Evolutionary conservation across 768 basidiomycete genomes (phyloP).

Genomic region (Krasilnikovozyma curviuscula): DNA sequence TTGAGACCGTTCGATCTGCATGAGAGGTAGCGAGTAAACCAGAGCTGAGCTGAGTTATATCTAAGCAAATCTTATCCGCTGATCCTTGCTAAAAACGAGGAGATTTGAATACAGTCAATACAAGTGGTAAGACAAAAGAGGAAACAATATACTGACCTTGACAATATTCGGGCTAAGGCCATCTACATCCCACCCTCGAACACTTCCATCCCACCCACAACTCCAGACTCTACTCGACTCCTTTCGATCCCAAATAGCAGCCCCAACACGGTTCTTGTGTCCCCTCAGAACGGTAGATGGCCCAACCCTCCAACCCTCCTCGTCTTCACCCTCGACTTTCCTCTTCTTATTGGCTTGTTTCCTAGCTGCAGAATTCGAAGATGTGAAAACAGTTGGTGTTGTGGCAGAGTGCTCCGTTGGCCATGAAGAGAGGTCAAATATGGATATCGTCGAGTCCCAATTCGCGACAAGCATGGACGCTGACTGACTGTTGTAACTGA

Average conservation of each 20-base stretch:
- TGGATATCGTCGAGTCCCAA: slow-evolving; percentile 69
- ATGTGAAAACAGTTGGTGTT: too few species aligned
- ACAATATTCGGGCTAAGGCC: slow-evolving; percentile 31
- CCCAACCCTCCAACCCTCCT: slow-evolving; percentile 30
- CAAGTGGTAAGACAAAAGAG: neutral
- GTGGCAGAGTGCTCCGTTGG: slow-evolving; percentile 34
- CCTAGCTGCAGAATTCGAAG: slow-evolving; percentile 7
- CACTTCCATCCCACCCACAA: slow-evolving; percentile 74
- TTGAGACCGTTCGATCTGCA: slow-evolving; percentile 50
- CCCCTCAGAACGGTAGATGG: slow-evolving; percentile 58
- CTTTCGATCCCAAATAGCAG: slow-evolving; percentile 37
- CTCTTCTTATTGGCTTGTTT: slow-evolving; percentile 42
- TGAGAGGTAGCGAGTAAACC: slow-evolving; percentile 42
- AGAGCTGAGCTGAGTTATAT: slow-evolving; percentile 28
- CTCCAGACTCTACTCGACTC: slow-evolving; percentile 30
- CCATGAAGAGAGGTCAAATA: slow-evolving; percentile 31
- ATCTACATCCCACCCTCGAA: slow-evolving; percentile 72
- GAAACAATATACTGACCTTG: slow-evolving; percentile 22
- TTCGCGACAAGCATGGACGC: slow-evolving; percentile 59
- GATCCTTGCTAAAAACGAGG: slow-evolving; percentile 23
- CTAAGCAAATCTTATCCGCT: slow-evolving; percentile 27
- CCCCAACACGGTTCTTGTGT: slow-evolving; percentile 65
- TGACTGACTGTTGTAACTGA: slow-evolving; percentile 78
- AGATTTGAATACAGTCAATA: neutral
- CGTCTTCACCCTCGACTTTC: slow-evolving; percentile 36